Conservation (phyloP, 106 monocot genomes). For the Dendrobium chrysotoxum region DNA sequence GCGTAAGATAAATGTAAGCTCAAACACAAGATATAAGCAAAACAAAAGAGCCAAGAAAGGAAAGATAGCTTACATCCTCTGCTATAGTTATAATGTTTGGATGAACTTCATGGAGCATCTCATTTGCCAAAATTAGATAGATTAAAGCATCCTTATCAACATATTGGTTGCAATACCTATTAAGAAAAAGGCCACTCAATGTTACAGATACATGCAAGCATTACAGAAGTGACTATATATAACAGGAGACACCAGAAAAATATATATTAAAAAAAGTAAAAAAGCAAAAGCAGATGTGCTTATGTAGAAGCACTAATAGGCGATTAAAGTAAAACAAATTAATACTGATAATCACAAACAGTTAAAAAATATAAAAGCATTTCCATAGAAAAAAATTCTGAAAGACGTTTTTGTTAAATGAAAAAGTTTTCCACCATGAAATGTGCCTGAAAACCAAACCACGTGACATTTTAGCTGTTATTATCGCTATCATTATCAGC, state of each 20-base stretch:
- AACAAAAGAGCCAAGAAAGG: background rate
- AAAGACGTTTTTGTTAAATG: background rate
- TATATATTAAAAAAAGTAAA: background rate
- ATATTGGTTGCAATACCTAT: constrained; percentile 89
- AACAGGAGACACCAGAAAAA: background rate
- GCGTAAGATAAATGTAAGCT: background rate
- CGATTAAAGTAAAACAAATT: background rate
- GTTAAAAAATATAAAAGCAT: background rate
- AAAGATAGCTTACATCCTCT: constrained; percentile 71
- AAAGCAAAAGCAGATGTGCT: background rate
- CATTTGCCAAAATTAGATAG: constrained; percentile 91
- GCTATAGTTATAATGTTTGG: constrained; percentile 90
- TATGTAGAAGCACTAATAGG: background rate
- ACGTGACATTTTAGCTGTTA: too few relatives aligned
- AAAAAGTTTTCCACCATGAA: too few relatives aligned
- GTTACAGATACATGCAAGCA: background rate
- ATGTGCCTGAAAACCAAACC: too few relatives aligned
- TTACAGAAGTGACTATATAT: background rate
- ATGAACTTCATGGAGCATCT: constrained; percentile 91
- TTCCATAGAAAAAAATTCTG: background rate
- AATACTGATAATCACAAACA: background rate
- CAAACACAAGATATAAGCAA: constrained; percentile 1
- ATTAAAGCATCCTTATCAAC: constrained; percentile 90
- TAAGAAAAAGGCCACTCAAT: background rate
- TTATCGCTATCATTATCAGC: too few relatives aligned